Evolutionary conservation across 106 monocot genomes (phyloP).

Genomic region (Alisma plantagoaquatica): DNA sequence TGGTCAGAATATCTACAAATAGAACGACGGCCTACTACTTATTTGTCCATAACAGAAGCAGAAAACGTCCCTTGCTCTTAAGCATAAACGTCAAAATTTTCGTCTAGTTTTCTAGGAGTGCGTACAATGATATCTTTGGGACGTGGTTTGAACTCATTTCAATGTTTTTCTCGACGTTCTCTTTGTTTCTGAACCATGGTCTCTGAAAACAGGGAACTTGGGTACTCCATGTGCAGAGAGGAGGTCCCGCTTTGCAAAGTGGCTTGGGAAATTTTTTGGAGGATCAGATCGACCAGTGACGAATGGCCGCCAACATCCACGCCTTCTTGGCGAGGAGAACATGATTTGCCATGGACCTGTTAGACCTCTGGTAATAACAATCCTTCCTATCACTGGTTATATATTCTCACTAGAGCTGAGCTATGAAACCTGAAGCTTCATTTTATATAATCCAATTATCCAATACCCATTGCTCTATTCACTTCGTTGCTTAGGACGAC

Average conservation of each 20-base stretch:
- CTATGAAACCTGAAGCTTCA: background rate
- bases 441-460: background rate
- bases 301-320: slow-evolving; percentile 36
- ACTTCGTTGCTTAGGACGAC: no score
- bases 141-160: background rate
- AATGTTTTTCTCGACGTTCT: background rate
- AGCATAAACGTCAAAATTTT: no score
- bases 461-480: background rate
- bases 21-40: no score
- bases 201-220: slow-evolving; percentile 22
- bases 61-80: background rate
- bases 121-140: background rate
- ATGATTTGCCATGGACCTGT: slow-evolving; percentile 48
- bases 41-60: background rate
- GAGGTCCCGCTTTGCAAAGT: slow-evolving; percentile 73
- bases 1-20: no score
- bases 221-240: slow-evolving; percentile 23
- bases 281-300: slow-evolving; percentile 30
- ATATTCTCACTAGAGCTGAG: background rate
- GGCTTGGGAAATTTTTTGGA: slow-evolving; percentile 69
- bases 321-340: slow-evolving; percentile 44
- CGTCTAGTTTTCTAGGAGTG: no score
- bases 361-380: slow-evolving; percentile 41
- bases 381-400: background rate
- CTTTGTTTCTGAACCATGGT: background rate